phyloP scores from a whole-genome alignment of 805 yeast species.

The Suhomyces sp. region DNA sequence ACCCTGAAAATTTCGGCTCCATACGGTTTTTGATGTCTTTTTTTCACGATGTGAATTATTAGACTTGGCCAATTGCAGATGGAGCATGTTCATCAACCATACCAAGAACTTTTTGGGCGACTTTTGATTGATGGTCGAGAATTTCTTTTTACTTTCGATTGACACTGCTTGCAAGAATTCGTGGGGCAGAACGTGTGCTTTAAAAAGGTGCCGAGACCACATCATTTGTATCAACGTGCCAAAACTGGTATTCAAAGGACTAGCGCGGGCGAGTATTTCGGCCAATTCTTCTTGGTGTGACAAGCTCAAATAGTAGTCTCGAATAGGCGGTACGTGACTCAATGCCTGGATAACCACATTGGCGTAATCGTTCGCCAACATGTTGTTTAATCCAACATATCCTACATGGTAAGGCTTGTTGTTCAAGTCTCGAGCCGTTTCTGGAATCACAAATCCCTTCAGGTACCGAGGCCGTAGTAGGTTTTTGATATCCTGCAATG shows the following conservation, averaged over 20 bases:
- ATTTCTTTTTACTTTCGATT: slow-evolving; percentile 40
- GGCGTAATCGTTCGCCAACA: slow-evolving; percentile 49
- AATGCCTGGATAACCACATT: slow-evolving; percentile 57
- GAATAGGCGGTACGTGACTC: slow-evolving; percentile 49
- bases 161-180: slow-evolving; percentile 55
- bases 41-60: neutral
- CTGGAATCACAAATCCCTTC: slow-evolving; percentile 32
- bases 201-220: slow-evolving; percentile 63
- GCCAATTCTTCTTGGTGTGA: slow-evolving; percentile 20
- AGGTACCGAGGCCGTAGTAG: slow-evolving; percentile 53
- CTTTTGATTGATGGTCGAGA: slow-evolving; percentile 32
- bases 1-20: slow-evolving; percentile 52
- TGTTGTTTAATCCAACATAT: slow-evolving; percentile 60
- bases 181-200: slow-evolving; percentile 63
- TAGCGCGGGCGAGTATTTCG: slow-evolving; percentile 10
- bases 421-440: slow-evolving; percentile 39
- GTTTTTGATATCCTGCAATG: slow-evolving; percentile 50
- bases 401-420: slow-evolving; percentile 56
- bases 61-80: slow-evolving; percentile 23
- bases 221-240: slow-evolving; percentile 51
- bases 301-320: slow-evolving; percentile 30
- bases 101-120: slow-evolving; percentile 56
- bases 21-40: slow-evolving; percentile 19
- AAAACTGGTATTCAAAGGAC: slow-evolving; percentile 39
- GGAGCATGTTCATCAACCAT: slow-evolving; percentile 55